These are phyloP conservation scores for Wickerhamiella allomyrinae DNA, from an alignment of 805 yeast species.

Conservation along the genomic window DNA sequence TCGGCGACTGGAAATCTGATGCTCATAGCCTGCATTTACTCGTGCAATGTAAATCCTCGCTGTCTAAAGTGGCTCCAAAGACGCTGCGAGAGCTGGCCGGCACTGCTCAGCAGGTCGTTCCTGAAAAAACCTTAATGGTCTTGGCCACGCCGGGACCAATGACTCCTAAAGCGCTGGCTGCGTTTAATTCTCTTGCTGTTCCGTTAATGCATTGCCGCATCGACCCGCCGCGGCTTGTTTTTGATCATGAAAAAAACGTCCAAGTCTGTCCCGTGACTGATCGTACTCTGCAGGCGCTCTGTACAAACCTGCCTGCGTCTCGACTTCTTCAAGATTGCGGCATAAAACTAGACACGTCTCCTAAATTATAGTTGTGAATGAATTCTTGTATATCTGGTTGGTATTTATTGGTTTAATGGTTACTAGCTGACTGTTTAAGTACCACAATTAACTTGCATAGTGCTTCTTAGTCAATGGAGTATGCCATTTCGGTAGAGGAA, in stretches of 20 bases:
- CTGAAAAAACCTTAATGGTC: background rate
- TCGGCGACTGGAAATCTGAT: constrained; percentile 7
- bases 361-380: too few relatives aligned
- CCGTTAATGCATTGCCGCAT: constrained; percentile 9
- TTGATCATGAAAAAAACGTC: background rate
- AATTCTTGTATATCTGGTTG: too few relatives aligned
- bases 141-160: constrained; percentile 8
- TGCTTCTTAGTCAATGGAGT: constrained; percentile 12
- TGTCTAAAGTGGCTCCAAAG: constrained; percentile 6
- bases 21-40: background rate
- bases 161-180: constrained; percentile 5
- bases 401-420: too few relatives aligned
- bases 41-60: constrained; percentile 12
- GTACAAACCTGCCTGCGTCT: too few relatives aligned
- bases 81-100: constrained; percentile 11
- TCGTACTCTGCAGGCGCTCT: too few relatives aligned
- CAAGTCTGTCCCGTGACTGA: background rate
- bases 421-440: too few relatives aligned
- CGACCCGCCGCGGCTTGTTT: background rate
- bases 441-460: too few relatives aligned
- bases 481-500: constrained; percentile 32
- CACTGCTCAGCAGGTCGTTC: background rate
- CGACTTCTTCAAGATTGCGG: too few relatives aligned
- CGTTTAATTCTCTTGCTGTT: constrained; percentile 1
- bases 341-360: too few relatives aligned